phyloP scores from a whole-genome alignment of 2,329 filamentous ascomycete genomes.

The Cercospora zeae-maydis region DNA sequence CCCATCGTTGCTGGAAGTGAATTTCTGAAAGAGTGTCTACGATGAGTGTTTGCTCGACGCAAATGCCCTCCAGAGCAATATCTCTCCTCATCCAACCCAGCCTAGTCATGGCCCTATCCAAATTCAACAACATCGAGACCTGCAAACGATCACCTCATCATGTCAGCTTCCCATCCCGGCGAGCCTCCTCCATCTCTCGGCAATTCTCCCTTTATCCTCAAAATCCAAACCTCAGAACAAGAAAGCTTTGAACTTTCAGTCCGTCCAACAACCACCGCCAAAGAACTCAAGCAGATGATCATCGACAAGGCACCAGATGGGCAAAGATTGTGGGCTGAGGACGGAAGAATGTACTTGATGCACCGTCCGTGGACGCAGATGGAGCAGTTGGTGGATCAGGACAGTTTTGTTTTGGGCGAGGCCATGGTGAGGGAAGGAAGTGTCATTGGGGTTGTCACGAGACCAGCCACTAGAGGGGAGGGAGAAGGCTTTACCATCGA shows the following conservation, averaged over 20 bases:
- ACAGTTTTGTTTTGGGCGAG: background rate
- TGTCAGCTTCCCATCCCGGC: slow-evolving; percentile 1
- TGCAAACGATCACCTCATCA: background rate
- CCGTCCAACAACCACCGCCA: background rate
- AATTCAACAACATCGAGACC: accelerated
- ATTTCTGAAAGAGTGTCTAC: background rate
- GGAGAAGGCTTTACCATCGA: background rate
- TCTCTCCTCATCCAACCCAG: background rate
- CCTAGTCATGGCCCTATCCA: background rate
- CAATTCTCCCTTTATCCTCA: background rate
- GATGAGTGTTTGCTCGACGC: background rate
- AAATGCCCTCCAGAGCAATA: background rate
- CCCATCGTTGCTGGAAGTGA: background rate
- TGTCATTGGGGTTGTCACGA: background rate
- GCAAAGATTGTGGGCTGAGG: background rate
- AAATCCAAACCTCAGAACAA: background rate
- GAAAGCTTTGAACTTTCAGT: background rate
- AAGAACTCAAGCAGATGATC: slow-evolving; percentile 3
- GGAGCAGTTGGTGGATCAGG: background rate
- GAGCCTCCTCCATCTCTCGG: background rate
- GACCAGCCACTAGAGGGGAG: background rate
- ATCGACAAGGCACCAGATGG: background rate
- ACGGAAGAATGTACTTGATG: slow-evolving; percentile 6
- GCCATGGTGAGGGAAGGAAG: background rate
- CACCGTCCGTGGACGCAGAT: background rate